Conservation (phyloP, 306 rosid genomes). For the Medicago arabica region DNA sequence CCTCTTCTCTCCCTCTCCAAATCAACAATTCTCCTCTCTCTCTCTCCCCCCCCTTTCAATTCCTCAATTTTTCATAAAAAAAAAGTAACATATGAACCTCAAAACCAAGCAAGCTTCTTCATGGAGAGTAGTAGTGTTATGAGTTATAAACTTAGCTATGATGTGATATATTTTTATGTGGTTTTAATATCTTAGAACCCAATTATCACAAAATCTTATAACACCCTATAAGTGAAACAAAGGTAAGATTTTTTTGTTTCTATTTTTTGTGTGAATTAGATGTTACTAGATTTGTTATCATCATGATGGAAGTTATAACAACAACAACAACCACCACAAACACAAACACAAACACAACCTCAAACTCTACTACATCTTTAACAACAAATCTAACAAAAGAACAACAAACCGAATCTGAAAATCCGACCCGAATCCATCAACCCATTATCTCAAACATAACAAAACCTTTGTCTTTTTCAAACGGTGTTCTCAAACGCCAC, state of each 20-base stretch:
- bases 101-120: background rate
- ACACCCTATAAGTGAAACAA: conserved; percentile 32
- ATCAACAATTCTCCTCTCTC: conserved; percentile 1
- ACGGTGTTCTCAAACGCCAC: conserved; percentile 90
- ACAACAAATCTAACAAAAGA: conserved; percentile 57
- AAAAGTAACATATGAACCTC: background rate
- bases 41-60: background rate
- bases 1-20: conserved; percentile 11
- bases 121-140: background rate
- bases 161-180: background rate
- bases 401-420: conserved; percentile 72
- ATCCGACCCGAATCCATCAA: conserved; percentile 62
- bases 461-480: conserved; percentile 68
- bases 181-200: conserved; percentile 10
- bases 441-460: conserved; percentile 18
- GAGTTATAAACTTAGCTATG: background rate
- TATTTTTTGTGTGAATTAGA: conserved; percentile 30
- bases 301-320: conserved; percentile 77
- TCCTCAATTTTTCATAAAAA: background rate
- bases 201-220: too few species aligned
- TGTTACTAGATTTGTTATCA: conserved; percentile 50
- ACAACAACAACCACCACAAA: conserved; percentile 24
- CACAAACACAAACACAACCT: conserved; percentile 16
- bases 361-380: conserved; percentile 6
- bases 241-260: conserved; percentile 21